Base-by-base conservation (phyloP, 2,329 filamentous ascomycete species). In the Fusarium abutilonis region DNA sequence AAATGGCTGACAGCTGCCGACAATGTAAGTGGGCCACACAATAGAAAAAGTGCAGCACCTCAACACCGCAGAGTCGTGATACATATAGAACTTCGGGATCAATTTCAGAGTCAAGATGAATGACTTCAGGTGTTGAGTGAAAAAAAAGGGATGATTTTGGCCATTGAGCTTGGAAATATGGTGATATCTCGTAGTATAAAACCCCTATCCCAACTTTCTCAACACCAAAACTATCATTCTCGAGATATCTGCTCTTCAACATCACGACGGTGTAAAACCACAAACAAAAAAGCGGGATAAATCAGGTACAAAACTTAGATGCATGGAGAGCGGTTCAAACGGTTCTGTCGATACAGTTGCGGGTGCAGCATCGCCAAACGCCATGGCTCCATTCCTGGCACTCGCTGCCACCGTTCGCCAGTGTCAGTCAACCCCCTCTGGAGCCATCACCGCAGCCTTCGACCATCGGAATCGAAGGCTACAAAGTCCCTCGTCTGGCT, bases 351-450 rank as follows among this genome's bases (percentile, higher is more conserved):
- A 13, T 13, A n/a, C 17, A 17, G 19, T 10, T 23, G 10, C n/a
- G 10, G 29, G 23, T 15, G 5, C 6, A 21, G 11, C 23, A 9
- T 15, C 13, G 19, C 10, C 13, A 19, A 35, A 46, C n/a, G 10
- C 4, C 28, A 29, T 17, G 11, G 9, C 14, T 8, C 10, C 21
- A 6, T 6, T 9, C 6, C 28, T 48, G 15, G 17, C 56, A 50
- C 29, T 19, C 38, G 21, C 44, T 56, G 43, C 42, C 56, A 14
- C n/a, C 29, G 45, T 31, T 50, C 31, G 35, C 35, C 58, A 62
- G 35, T 52, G 36, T 15, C 34, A 42, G 23, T 26, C 23, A 31
- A 9, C 26, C 32, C n/a, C 13, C 32, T 23, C 32, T 21, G 10
- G 14, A 17, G 17, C 17, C 35, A 28, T 7, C 39, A 28, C 11